Evolutionary conservation across 2,329 filamentous ascomycete genomes (phyloP), one percentile per base, ranked within the genome.

Genomic region (Biscogniauxia mediterranea): DNA sequence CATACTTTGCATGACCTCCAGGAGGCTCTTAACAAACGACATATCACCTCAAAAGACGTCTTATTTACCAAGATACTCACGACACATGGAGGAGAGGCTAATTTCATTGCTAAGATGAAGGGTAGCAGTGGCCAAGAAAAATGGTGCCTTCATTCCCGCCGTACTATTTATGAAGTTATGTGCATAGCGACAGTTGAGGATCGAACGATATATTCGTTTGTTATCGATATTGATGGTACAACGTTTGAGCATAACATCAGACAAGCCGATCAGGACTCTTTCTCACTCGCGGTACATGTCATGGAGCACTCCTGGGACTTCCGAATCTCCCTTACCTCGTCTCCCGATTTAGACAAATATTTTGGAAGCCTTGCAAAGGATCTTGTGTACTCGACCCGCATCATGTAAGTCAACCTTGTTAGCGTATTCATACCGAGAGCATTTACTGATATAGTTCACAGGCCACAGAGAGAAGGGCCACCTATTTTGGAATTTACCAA

Each of bases 241-340:
- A 54, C 61, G 1, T 71, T 73, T 46, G 59, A 62, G 1, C 61
- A 63, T 21, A 58, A 28, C 11, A 28, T 73, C 17, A 65, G 60
- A 28, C 55, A 57, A 2, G 54, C 60, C 17, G 52, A 55, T 2
- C 49, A 56, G 0, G 61, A 64, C 1, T 52, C 60, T 6, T 64
- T 57, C n/a, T 62, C 49, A 26, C 61, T 73, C 42, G 66, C 65
- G 9, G 64, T 73, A 7, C 67, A 73, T 52, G 73, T 72, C 57
- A 65, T 68, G 15, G 66, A 69, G 50, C 66, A 68, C 1, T 53
- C 59, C 6, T 74, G 70, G 67, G 73, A 74, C 55, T 71, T 74
- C 50, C 61, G 62, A 54, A 54, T 72, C 15, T 55, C 60, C 1
- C 55, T 74, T 9, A 63, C 66, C 0, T 61, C 57, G 25, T 61